phyloP scores from a whole-genome alignment of 306 rosid species.

The Ochetophila trinervis region DNA sequence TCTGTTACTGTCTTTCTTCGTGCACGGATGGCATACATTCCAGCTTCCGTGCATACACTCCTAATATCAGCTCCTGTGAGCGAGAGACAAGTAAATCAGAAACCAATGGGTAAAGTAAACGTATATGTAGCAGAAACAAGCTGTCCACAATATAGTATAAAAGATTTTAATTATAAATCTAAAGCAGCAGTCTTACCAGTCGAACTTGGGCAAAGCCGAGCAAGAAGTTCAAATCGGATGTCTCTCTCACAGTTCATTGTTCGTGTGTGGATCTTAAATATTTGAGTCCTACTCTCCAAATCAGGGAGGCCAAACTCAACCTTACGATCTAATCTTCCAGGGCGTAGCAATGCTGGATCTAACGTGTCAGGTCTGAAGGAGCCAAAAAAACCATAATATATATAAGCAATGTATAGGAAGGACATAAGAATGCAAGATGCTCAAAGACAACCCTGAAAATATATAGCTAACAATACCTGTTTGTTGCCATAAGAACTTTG shows the following conservation, averaged over 20 bases:
- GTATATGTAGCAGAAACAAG: background rate
- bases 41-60: slow-evolving; percentile 98
- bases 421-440: background rate
- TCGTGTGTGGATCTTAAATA: slow-evolving; percentile 93
- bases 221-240: slow-evolving; percentile 82
- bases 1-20: slow-evolving; percentile 96
- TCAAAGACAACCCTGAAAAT: background rate
- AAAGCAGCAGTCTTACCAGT: slow-evolving; percentile 54
- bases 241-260: slow-evolving; percentile 99
- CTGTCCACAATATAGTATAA: background rate
- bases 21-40: slow-evolving; percentile 98
- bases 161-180: too few species aligned
- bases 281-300: slow-evolving; percentile 93
- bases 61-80: slow-evolving; percentile 90
- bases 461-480: slow-evolving; percentile 52
- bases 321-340: slow-evolving; percentile 95
- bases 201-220: slow-evolving; percentile 97
- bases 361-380: slow-evolving; percentile 90
- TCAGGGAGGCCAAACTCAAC: slow-evolving; percentile 99
- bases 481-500: slow-evolving; percentile 97
- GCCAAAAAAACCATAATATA: slow-evolving; percentile 11
- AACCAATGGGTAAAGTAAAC: background rate
- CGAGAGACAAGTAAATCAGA: slow-evolving; percentile 19
- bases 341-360: slow-evolving; percentile 92
- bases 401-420: background rate